These are phyloP conservation scores for Phytophthora sojae DNA, from an alignment of 352 stramenopile genomes.

Conservation along the genomic window DNA sequence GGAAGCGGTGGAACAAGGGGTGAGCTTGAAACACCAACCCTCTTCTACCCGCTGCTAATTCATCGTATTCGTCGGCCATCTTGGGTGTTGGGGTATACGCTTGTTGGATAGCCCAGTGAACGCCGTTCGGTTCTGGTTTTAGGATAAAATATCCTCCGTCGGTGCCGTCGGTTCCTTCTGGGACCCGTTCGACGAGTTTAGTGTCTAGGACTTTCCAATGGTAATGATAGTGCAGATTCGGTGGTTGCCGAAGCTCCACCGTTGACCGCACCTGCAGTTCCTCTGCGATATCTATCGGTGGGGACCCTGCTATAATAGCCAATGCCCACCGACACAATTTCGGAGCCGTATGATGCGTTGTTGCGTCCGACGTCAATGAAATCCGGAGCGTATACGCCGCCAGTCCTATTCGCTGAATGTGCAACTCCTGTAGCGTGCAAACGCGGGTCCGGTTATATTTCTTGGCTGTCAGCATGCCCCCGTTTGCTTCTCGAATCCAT, in stretches of 20 bases:
- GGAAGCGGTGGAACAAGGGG: background rate
- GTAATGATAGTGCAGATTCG: background rate
- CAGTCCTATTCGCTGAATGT: background rate
- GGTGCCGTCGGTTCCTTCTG: background rate
- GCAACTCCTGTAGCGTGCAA: background rate
- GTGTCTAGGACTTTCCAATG: background rate
- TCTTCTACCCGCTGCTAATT: background rate
- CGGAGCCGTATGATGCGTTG: background rate
- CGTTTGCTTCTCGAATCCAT: background rate
- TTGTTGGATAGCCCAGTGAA: background rate
- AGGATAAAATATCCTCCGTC: background rate
- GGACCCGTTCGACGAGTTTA: background rate
- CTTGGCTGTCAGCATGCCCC: background rate
- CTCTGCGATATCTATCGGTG: background rate
- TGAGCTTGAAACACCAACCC: background rate
- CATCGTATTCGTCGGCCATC: background rate
- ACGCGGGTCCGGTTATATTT: background rate
- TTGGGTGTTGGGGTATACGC: background rate
- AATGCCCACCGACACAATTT: background rate
- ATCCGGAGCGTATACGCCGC: background rate
- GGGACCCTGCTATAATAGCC: background rate
- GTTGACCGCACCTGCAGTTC: background rate
- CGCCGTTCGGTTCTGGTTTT: background rate
- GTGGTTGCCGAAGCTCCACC: background rate
- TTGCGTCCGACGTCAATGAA: background rate